Evolutionary conservation across 2,329 filamentous ascomycete species (phyloP).

Genomic region (Cercospora zeae-maydis): DNA sequence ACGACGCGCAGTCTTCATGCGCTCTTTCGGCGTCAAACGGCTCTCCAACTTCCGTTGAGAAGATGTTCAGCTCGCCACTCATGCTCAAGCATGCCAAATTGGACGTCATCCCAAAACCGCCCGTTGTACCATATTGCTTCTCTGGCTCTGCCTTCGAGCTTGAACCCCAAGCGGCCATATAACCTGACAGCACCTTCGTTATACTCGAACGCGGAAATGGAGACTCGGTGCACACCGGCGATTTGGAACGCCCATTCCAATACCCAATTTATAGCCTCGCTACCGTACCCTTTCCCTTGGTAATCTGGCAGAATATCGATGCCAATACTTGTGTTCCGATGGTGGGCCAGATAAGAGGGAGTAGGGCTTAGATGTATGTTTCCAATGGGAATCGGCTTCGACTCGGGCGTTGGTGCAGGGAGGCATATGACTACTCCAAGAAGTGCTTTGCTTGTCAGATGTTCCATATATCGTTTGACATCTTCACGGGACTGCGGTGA

Average conservation of each 20-base stretch:
- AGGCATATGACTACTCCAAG: constrained; percentile 43
- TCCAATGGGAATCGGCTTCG: constrained; percentile 30
- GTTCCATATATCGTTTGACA: constrained; percentile 29
- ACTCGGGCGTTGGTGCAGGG: constrained; percentile 8
- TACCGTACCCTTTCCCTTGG: constrained; percentile 46
- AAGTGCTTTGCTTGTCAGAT: constrained; percentile 26
- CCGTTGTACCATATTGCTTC: constrained; percentile 45
- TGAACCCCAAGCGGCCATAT: constrained; percentile 49
- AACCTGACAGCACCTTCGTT: constrained; percentile 45
- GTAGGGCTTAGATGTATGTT: constrained; percentile 32
- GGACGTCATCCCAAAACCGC: constrained; percentile 36
- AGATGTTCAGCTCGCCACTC: constrained; percentile 1
- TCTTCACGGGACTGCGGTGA: constrained; percentile 33
- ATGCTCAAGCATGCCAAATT: constrained; percentile 4
- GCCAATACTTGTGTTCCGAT: constrained; percentile 44
- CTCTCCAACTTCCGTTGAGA: not conserved
- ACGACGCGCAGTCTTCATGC: no score
- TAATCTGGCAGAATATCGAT: constrained; percentile 39
- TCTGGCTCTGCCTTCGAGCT: constrained; percentile 43
- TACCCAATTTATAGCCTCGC: constrained; percentile 48
- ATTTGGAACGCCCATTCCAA: constrained; percentile 48
- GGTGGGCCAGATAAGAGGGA: constrained; percentile 33
- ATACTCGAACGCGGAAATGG: constrained; percentile 42
- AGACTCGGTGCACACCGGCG: constrained; percentile 46
- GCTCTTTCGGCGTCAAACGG: not conserved